Percentiles rank a stretch among this genome's conserved stretches.
Evolutionary conservation across 768 basidiomycete genomes (phyloP).

Genomic region (Chiua virens): DNA sequence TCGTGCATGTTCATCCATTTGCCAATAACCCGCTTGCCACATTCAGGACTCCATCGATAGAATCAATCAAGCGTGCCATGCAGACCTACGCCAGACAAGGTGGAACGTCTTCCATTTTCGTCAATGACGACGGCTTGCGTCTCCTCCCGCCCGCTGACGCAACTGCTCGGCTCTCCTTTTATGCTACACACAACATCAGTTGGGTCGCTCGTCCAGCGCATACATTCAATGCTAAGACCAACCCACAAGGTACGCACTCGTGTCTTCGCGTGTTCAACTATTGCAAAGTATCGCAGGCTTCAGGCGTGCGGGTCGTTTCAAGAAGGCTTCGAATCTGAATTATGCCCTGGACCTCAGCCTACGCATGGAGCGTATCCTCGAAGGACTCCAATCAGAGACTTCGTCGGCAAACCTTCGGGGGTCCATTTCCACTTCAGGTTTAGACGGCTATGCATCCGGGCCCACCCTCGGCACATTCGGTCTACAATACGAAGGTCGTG

Average conservation of each 20-base stretch:
- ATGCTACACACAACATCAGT: constrained; percentile 56
- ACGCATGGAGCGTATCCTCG: constrained; percentile 33
- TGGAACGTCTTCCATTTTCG: constrained; percentile 56
- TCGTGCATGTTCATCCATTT: constrained; percentile 1
- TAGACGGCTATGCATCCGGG: constrained; percentile 23
- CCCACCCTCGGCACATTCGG: constrained; percentile 50
- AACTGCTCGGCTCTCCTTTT: constrained; percentile 49
- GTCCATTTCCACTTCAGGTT: constrained; percentile 22
- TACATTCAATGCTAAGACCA: constrained; percentile 39
- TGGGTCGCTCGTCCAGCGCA: constrained; percentile 62
- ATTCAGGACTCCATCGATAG: constrained; percentile 44
- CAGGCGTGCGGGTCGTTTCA: constrained; percentile 74
- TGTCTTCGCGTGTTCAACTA: constrained; percentile 36
- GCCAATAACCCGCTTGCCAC: background rate
- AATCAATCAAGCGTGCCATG: constrained; percentile 59
- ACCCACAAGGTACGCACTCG: constrained; percentile 43
- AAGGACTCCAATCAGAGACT: constrained; percentile 28
- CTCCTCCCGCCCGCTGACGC: constrained; percentile 47
- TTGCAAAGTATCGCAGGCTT: constrained; percentile 17
- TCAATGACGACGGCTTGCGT: constrained; percentile 65
- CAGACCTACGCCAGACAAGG: constrained; percentile 66
- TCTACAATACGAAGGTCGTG: constrained; percentile 62
- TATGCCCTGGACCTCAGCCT: constrained; percentile 56
- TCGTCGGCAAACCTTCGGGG: constrained; percentile 21
- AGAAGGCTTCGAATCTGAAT: constrained; percentile 94